These are phyloP conservation scores for Gentiana macrophylla DNA, from an alignment of 257 asterid species.

Conservation along the genomic window DNA sequence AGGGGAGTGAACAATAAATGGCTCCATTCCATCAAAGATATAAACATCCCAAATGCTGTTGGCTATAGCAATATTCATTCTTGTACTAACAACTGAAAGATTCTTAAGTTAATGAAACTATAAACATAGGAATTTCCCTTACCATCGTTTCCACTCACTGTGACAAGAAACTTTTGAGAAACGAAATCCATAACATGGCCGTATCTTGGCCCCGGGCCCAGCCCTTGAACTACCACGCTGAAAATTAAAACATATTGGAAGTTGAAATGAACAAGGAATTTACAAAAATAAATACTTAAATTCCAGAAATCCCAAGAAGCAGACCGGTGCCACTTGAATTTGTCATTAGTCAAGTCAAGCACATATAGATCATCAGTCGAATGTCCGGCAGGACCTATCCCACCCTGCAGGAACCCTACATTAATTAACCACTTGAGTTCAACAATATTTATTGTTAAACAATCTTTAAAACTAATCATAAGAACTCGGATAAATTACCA, in stretches of 20 bases:
- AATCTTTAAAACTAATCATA: too few relatives aligned
- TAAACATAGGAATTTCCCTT: slow-evolving; percentile 16
- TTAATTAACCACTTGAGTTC: slow-evolving; percentile 7
- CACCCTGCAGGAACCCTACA: slow-evolving; percentile 57
- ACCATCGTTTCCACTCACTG: slow-evolving; percentile 96
- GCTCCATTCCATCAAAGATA: too few relatives aligned
- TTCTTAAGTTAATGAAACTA: too few relatives aligned
- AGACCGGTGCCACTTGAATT: slow-evolving; percentile 96
- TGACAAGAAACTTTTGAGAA: slow-evolving; percentile 88
- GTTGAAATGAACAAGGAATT: slow-evolving; percentile 17
- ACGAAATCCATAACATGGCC: slow-evolving; percentile 99
- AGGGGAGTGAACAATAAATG: too few relatives aligned
- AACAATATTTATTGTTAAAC: not conserved
- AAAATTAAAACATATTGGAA: slow-evolving; percentile 15
- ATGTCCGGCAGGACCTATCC: slow-evolving; percentile 99
- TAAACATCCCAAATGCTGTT: too few relatives aligned
- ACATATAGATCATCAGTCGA: slow-evolving; percentile 90
- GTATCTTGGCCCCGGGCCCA: slow-evolving; percentile 95
- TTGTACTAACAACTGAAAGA: too few relatives aligned
- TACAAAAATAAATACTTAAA: not conserved
- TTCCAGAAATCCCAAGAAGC: slow-evolving; percentile 11
- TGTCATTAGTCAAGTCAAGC: slow-evolving; percentile 89
- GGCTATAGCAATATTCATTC: too few relatives aligned
- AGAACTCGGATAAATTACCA: too few relatives aligned
- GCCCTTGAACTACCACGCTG: slow-evolving; percentile 98